Base-by-base conservation (phyloP, 768 basidiomycete genomes). In the Megacollybia marginata region DNA sequence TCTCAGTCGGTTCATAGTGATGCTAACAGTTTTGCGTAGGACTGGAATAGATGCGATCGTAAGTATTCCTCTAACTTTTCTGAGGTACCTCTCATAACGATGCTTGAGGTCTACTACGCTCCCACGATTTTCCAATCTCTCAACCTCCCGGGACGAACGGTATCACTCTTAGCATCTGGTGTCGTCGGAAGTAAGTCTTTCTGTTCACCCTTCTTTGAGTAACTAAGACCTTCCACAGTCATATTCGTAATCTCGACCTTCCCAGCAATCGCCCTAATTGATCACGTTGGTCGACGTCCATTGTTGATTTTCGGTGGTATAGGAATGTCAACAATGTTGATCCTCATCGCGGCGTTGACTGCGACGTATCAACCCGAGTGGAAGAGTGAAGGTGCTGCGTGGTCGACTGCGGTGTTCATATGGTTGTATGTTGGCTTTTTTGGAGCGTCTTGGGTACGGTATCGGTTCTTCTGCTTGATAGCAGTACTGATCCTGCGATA, bases 131-230 rank as follows among this genome's bases (percentile, higher is more conserved):
- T 72, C 48, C 59, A 64, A 46, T 67, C 69, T 48, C 50, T 73
- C n/a, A 69, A 69, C n/a, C 54, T 72, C 33, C 60, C 68, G 18
- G 65, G 64, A 0, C 68, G 63, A 34, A 71, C 71, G 1, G 67
- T 71, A 1, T 72, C 71, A 8, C 51, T 72, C 6, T 54, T 72
- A 9, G 71, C 71, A n/a, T 68, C 69, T 1, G 71, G 71, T 11
- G 67, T 70, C 18, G 69, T 63, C 16, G 71, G 70, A 7, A 57
- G 71, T 53, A 63, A 12, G 59, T 58, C 43, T 35, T 57, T 53
- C 23, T 2, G 11, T 19, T 2, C 11, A 4, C 16, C 16, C 44
- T 28, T 52, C 15, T 33, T 13, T 18, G 19, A 28, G 16, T 10
- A 13, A 9, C n/a, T 38, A 19, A 15, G 45, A 28, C 49, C 33